These are phyloP conservation scores for Mycena sp. DNA, from an alignment of 1,284 basidiomycete species.

Conservation along the genomic window DNA sequence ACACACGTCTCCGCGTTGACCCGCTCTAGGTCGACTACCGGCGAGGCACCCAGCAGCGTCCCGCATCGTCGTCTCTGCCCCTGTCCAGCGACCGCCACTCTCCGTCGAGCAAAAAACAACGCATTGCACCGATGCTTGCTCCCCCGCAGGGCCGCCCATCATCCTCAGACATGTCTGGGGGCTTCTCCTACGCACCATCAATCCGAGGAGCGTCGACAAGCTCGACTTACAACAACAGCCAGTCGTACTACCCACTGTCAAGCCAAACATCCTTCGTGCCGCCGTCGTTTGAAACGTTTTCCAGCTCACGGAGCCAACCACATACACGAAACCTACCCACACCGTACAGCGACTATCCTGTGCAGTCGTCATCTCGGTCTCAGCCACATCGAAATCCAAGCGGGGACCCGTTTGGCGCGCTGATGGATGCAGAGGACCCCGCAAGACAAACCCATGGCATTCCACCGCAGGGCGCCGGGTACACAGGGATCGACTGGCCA, in stretches of 20 bases:
- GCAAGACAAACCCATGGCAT: slow-evolving; percentile 9
- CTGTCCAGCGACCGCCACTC: slow-evolving; percentile 44
- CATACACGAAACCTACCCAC: slow-evolving; percentile 8
- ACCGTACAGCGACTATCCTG: slow-evolving; percentile 12
- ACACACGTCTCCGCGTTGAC: too few relatives aligned
- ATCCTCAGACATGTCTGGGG: slow-evolving; percentile 3
- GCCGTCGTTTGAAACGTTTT: slow-evolving; percentile 19
- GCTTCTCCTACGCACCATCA: slow-evolving; percentile 26
- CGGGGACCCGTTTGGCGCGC: slow-evolving; percentile 20
- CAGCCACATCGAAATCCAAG: slow-evolving; percentile 8
- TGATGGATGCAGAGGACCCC: slow-evolving; percentile 23
- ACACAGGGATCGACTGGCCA: slow-evolving; percentile 29
- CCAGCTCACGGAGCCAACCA: slow-evolving; percentile 5
- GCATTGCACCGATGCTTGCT: slow-evolving; percentile 27
- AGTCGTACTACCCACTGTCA: slow-evolving; percentile 17
- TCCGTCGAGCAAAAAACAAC: slow-evolving; percentile 27
- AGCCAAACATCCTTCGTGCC: slow-evolving; percentile 13
- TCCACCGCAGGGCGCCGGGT: neutral
- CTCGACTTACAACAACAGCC: slow-evolving; percentile 11
- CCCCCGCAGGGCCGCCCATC: neutral
- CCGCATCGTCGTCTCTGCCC: slow-evolving; percentile 37
- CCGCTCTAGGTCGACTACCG: slow-evolving; percentile 31
- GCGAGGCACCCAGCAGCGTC: slow-evolving; percentile 23
- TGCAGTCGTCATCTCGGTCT: slow-evolving; percentile 12
- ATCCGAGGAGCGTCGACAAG: slow-evolving; percentile 22